Conservation (phyloP, 805 yeast genomes). For the Candida ponderosae region DNA sequence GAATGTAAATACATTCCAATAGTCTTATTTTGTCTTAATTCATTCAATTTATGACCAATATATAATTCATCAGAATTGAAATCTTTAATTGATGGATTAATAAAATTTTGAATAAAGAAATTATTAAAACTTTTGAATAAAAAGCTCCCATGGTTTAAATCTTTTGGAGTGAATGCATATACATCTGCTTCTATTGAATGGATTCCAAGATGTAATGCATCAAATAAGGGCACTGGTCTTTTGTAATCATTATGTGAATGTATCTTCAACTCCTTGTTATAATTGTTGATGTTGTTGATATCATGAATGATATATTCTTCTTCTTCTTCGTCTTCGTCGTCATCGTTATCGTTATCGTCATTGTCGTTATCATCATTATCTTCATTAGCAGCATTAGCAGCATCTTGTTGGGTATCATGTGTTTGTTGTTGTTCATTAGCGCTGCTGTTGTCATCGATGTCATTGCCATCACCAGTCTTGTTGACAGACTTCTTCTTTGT, state of each 20-base stretch:
- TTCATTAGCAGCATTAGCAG: too few relatives aligned
- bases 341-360: too few relatives aligned
- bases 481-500: too few relatives aligned
- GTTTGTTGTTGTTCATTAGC: too few relatives aligned
- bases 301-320: background rate
- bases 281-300: too few relatives aligned
- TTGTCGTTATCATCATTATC: too few relatives aligned
- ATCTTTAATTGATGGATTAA: slow-evolving; percentile 12
- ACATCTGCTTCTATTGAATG: slow-evolving; percentile 62
- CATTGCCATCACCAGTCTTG: too few relatives aligned
- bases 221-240: slow-evolving; percentile 48
- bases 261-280: slow-evolving; percentile 15
- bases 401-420: too few relatives aligned
- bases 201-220: slow-evolving; percentile 45
- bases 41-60: slow-evolving; percentile 54
- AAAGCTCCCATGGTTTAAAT: too few relatives aligned
- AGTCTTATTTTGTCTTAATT: slow-evolving; percentile 36
- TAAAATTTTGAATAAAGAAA: too few relatives aligned
- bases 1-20: slow-evolving; percentile 49
- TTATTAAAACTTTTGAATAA: too few relatives aligned
- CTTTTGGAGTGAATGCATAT: slow-evolving; percentile 30
- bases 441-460: too few relatives aligned
- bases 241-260: slow-evolving; percentile 72
- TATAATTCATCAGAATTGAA: slow-evolving; percentile 28
- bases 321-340: background rate